phyloP scores from a whole-genome alignment of 2,329 filamentous ascomycete genomes.

The Helotiales sp. region DNA sequence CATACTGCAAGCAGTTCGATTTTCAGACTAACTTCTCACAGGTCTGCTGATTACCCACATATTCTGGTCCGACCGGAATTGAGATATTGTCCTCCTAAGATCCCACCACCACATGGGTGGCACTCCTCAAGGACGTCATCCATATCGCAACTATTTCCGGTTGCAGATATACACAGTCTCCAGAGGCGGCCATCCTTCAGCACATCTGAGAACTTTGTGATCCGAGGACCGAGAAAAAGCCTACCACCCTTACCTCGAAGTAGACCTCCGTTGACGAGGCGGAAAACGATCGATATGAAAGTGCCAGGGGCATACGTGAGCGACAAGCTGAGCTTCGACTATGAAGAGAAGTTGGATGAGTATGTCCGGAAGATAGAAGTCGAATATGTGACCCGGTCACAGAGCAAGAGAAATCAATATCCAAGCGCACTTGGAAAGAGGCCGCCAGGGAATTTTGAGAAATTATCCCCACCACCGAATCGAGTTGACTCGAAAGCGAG shows the following conservation, averaged over 20 bases:
- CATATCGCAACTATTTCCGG: constrained; percentile 28
- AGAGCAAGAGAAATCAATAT: constrained; percentile 18
- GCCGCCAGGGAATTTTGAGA: constrained; percentile 10
- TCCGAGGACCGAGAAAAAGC: constrained; percentile 22
- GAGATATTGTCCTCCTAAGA: constrained; percentile 32
- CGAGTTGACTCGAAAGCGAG: constrained; percentile 2
- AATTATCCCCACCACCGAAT: constrained; percentile 4
- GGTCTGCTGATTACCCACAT: constrained; percentile 37
- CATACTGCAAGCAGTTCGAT: neutral
- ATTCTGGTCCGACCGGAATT: constrained; percentile 33
- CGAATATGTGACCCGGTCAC: constrained; percentile 21
- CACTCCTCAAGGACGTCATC: constrained; percentile 27
- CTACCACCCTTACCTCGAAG: constrained; percentile 21
- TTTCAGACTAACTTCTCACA: constrained; percentile 21
- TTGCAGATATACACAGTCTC: constrained; percentile 28
- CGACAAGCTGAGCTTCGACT: constrained; percentile 17
- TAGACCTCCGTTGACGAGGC: constrained; percentile 19
- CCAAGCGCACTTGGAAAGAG: constrained; percentile 1
- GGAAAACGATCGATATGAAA: constrained; percentile 29
- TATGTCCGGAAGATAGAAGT: constrained; percentile 33
- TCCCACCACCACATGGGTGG: constrained; percentile 35
- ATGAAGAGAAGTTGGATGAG: constrained; percentile 31
- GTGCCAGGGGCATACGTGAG: constrained; percentile 30
- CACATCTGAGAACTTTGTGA: constrained; percentile 15
- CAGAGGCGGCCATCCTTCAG: constrained; percentile 25